Evolutionary conservation across 2,329 filamentous ascomycete genomes (phyloP), one percentile per base, ranked within the genome.

Genomic region (Lachnellula cervina): DNA sequence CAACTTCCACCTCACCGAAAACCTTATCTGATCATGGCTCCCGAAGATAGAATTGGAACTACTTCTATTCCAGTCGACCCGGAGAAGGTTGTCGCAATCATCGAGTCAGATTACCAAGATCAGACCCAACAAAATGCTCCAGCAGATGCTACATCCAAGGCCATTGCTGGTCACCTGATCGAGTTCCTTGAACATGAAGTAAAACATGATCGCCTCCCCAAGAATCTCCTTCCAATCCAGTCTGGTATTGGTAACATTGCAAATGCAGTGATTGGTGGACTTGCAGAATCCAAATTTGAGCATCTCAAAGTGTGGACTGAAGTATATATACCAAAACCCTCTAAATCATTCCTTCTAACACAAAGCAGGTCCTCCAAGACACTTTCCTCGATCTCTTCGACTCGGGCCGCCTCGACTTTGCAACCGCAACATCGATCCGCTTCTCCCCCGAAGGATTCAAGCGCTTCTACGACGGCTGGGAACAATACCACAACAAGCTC

Each of bases 251-350:
- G 91, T 61, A 96, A 96, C 76, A 95, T 96, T 64, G 90, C 90
- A 72, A 96, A 96, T 72, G 90, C 90, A 38, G 91, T 96, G 60
- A 84, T 96, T 57, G 90, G 90, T 58, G 91, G 90, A 14, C 82
- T 96, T 54, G 82, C 85, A 62, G 82, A 87, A 58, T 89, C 88
- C 62, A 87, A 92, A 71, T 96, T 96, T 79, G 82, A 83, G 69
- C 89, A 95, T 76, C 81, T 96, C 56, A 91, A 88, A 70, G 91
- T 96, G 40, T 96, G 90, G 91, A 96, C 91, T 23, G 90, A 96
- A 74, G 63, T 62, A 54, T 40, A 34, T 47, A 13, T 44, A 8
- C 13, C 23, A 35, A 44, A 16, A 6, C 4, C 23, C 23, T 1
- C n/a, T 37, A 6, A n/a, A 46, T 7, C 13, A 25, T 11, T 21